Evolutionary conservation across 1,284 basidiomycete species (phyloP), one percentile per base, ranked within the genome.

Genomic region (Phaffia rhodozyma): DNA sequence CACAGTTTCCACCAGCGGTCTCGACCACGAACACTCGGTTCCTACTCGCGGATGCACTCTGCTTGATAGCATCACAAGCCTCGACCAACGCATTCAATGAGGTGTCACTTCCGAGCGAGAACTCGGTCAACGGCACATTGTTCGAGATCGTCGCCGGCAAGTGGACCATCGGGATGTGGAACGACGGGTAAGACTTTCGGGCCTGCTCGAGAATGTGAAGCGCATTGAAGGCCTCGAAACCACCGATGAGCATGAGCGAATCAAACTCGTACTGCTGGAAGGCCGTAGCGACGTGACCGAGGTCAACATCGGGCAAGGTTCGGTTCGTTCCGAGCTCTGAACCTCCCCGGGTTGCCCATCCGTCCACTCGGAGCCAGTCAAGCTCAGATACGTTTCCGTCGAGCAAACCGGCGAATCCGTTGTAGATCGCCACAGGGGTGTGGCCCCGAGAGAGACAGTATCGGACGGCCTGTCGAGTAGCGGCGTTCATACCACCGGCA

Each of bases 291-390:
- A 96, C 81, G 3, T 83, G 84, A 1, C 91, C 91, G 55, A 97
- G 81, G 76, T 97, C 91, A 61, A 84, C 78, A 58, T 86, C 86
- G 21, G 94, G 94, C 34, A 93, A 79, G 13, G 83, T 82, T 61
- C 94, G 89, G 78, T 97, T 98, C 38, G 94, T 97, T 49, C 94
- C 94, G 25, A 98, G 85, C 75, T 99, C 96, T 51, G 92, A 97
- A n/a, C 96, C 96, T 67, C 96, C 94, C 47, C 93, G 87, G 27
- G 88, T 85, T 72, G 88, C 89, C 96, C 94, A 98, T 63, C 86
- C 86, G 75, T 99, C 96, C 58, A 98, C 96, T 30, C 90, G 87
- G 29, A 98, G 84, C 96, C 94, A 98, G n/a, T 87, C 85, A 29
- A 94, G 83, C 70, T 89, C 85, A 67, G 84, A 79, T 50, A 97